A percentile compares a stretch with the other conserved stretches of the same genome.
These are phyloP conservation scores for Pyricularia sp. DNA, from an alignment of 2,329 filamentous ascomycete species.

Conservation along the genomic window DNA sequence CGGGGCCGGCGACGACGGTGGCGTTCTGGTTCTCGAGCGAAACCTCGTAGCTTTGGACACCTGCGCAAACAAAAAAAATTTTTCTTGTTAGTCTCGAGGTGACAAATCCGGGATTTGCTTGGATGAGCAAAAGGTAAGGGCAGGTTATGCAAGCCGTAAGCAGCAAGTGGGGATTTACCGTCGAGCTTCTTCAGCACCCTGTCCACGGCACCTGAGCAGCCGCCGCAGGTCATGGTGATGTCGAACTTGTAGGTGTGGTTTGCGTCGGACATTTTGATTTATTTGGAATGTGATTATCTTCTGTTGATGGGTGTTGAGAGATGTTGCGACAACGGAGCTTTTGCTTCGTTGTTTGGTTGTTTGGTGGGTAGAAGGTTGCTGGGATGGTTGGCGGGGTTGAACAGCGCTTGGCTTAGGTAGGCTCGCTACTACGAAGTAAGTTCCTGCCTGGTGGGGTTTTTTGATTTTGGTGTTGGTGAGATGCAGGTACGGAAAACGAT, in stretches of 20 bases:
- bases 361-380: not conserved
- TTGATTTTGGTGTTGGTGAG: not conserved
- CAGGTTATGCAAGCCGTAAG: not conserved
- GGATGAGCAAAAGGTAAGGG: not conserved
- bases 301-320: not conserved
- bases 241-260: constrained; percentile 88
- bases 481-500: not conserved
- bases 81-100: not conserved
- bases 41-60: constrained; percentile 79
- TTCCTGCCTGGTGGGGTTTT: too few species aligned
- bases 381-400: not conserved
- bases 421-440: not conserved
- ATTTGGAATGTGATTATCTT: not conserved
- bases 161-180: constrained; percentile 37
- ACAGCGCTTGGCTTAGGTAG: not conserved
- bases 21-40: constrained; percentile 81
- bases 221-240: constrained; percentile 87
- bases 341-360: not conserved
- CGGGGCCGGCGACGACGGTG: constrained; percentile 60
- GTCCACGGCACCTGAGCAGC: constrained; percentile 91
- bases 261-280: constrained; percentile 57
- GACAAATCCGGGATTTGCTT: not conserved
- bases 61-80: constrained; percentile 34
- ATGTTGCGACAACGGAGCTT: not conserved
- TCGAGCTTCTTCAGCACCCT: constrained; percentile 87